Evolutionary conservation across 108 stramenopile genomes (phyloP).

Genomic region (Skeletonema grethae): DNA sequence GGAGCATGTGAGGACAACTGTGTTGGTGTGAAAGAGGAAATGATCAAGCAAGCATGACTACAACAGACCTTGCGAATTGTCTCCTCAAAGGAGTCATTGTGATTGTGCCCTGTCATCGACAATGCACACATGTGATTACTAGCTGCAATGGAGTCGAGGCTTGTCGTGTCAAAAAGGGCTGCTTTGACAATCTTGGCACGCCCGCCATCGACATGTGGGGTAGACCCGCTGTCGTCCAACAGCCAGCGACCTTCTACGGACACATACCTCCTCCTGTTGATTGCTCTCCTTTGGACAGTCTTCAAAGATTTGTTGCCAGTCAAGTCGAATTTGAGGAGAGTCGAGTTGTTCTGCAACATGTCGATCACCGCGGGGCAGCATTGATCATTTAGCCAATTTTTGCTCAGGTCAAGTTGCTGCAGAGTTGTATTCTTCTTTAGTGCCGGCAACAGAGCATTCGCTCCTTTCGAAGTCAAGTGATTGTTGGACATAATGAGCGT

Average conservation of each 20-base stretch:
- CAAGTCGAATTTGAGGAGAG: slow-evolving; percentile 6
- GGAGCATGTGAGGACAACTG: background rate
- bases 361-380: background rate
- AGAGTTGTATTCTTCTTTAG: background rate
- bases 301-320: slow-evolving; percentile 1
- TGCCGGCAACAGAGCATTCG: background rate
- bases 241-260: no score
- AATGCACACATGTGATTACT: background rate
- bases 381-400: background rate
- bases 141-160: background rate
- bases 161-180: slow-evolving; percentile 3
- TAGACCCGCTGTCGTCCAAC: no score
- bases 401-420: slow-evolving; percentile 6
- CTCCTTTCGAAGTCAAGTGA: slow-evolving; percentile 4
- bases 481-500: slow-evolving; percentile 8
- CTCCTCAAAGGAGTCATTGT: background rate
- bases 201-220: background rate
- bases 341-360: slow-evolving; percentile 9
- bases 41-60: no score
- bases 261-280: no score
- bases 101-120: background rate
- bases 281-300: background rate
- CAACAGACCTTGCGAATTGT: background rate
- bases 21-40: background rate
- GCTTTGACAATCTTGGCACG: slow-evolving; percentile 3